These are phyloP conservation scores for Isoetes engelmannii DNA, from an alignment of 83 land plant genomes.

Conservation along the genomic window DNA sequence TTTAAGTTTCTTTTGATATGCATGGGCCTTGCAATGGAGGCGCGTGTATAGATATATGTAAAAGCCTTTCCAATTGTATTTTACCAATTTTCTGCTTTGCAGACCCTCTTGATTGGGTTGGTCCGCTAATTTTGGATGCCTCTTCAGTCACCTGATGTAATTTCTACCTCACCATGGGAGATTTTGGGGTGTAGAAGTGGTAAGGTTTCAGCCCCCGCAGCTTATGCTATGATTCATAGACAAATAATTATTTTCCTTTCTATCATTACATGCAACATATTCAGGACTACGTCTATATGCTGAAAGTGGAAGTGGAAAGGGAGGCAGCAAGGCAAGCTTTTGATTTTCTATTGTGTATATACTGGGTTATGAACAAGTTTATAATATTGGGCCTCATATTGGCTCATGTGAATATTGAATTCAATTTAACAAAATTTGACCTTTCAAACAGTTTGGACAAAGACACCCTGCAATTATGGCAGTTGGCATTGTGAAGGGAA, in stretches of 20 bases:
- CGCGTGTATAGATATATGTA: neutral
- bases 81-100: slow-evolving; percentile 6
- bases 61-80: neutral
- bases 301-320: too few species aligned
- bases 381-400: too few species aligned
- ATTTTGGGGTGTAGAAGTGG: slow-evolving; percentile 91
- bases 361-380: too few species aligned
- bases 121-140: slow-evolving; percentile 17
- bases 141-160: slow-evolving; percentile 54
- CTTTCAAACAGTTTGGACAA: slow-evolving; percentile 1
- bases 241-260: neutral
- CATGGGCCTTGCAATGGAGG: neutral
- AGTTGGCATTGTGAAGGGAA: slow-evolving; percentile 78
- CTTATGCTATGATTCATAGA: neutral
- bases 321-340: too few species aligned
- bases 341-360: too few species aligned
- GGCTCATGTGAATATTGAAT: too few species aligned
- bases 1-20: neutral
- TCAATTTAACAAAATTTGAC: too few species aligned
- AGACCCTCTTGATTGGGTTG: slow-evolving; percentile 39
- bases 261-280: too few species aligned
- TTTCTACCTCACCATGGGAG: slow-evolving; percentile 84
- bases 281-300: too few species aligned
- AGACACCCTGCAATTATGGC: slow-evolving; percentile 83
- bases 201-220: slow-evolving; percentile 16